Evolutionary conservation across 257 asterid species (phyloP).

Genomic region (Parsonsia alboflavescens): DNA sequence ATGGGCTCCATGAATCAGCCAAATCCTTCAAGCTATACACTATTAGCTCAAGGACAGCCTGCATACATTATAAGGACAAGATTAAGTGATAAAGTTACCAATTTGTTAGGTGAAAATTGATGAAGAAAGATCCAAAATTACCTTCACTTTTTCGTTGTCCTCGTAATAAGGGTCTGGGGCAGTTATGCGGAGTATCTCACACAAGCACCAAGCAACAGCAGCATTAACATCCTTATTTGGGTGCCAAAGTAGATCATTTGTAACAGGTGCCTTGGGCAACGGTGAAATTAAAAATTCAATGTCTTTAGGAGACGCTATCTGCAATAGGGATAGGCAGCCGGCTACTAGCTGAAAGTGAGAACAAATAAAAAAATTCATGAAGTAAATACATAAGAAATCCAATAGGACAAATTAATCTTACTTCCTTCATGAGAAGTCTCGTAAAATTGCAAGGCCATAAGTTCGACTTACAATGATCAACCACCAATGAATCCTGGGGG

Average conservation of each 20-base stretch:
- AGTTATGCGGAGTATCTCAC: conserved; percentile 13
- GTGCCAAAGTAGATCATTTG: neutral
- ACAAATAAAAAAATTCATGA: accelerated
- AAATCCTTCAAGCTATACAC: conserved; percentile 4
- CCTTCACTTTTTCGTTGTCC: conserved; percentile 8
- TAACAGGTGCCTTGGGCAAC: conserved; percentile 1
- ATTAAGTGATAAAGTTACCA: too few species aligned
- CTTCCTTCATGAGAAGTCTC: too few species aligned
- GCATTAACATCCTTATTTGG: conserved; percentile 8
- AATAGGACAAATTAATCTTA: too few species aligned
- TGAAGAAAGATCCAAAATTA: neutral
- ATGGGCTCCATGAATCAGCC: conserved; percentile 7
- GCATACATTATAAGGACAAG: neutral
- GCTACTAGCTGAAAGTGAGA: neutral
- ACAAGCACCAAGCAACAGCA: conserved; percentile 13
- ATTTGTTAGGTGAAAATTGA: neutral
- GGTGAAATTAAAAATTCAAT: neutral
- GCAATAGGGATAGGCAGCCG: neutral
- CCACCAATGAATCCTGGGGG: too few species aligned
- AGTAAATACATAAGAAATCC: neutral
- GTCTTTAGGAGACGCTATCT: neutral
- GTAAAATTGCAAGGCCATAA: too few species aligned
- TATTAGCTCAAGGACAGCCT: conserved; percentile 10
- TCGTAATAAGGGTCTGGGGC: conserved; percentile 9
- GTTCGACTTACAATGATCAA: too few species aligned